Evolutionary conservation across 129 eudicot species (phyloP).

Genomic region (carrot (Daucus carota)): DNA sequence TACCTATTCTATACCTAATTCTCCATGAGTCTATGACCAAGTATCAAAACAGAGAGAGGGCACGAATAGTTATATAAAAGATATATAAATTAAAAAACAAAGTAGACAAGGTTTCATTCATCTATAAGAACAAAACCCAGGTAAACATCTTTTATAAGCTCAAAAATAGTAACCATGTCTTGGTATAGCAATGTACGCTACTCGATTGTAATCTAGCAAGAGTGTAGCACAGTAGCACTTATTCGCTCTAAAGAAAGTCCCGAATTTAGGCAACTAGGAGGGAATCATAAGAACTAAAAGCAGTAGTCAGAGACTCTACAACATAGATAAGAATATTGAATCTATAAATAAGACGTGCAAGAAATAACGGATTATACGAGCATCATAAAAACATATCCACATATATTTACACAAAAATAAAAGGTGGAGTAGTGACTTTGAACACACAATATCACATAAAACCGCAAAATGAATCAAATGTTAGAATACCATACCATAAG

Average conservation of each 20-base stretch:
- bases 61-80: neutral
- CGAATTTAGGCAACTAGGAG: neutral
- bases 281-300: neutral
- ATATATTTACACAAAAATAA: neutral
- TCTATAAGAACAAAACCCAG: neutral
- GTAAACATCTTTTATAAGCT: neutral
- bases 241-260: neutral
- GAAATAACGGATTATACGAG: neutral
- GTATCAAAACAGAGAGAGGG: neutral
- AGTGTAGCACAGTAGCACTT: neutral
- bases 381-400: neutral
- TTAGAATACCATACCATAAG: constrained; percentile 56
- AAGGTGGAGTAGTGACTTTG: no score
- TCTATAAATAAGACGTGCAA: neutral
- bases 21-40: neutral
- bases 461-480: neutral
- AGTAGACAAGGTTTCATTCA: neutral
- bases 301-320: neutral
- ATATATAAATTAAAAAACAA: neutral
- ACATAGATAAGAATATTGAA: neutral
- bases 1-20: no score
- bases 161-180: neutral
- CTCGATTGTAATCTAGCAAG: neutral
- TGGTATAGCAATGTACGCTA: neutral
- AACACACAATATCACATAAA: neutral